Percentiles rank a stretch among this genome's conserved stretches.
Evolutionary conservation across 2,329 filamentous ascomycete species (phyloP).

Genomic region (Colletotrichum lentis): DNA sequence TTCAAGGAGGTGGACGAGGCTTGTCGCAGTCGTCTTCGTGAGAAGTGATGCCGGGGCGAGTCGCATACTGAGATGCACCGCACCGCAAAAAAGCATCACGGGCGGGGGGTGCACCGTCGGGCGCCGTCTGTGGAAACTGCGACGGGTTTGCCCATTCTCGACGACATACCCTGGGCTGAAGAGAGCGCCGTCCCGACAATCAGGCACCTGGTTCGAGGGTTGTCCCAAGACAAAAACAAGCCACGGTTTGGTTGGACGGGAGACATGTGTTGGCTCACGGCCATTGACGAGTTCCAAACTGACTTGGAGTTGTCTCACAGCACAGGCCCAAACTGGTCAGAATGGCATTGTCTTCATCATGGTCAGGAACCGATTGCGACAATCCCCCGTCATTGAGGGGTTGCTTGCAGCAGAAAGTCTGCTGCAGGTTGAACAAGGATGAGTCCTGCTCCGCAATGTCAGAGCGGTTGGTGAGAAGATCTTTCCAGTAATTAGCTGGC

Average conservation of each 20-base stretch:
- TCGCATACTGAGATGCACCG: slow-evolving; percentile 7
- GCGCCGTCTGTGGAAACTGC: slow-evolving; percentile 19
- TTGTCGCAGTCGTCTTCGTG: slow-evolving; percentile 11
- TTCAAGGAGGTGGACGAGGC: not conserved
- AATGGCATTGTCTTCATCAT: slow-evolving; percentile 24
- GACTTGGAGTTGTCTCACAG: slow-evolving; percentile 27
- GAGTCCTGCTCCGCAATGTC: slow-evolving; percentile 3
- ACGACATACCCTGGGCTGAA: slow-evolving; percentile 14
- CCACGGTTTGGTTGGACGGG: slow-evolving; percentile 19
- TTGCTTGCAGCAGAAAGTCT: slow-evolving; percentile 3
- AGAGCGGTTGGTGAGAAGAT: slow-evolving; percentile 14
- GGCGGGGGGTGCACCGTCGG: slow-evolving; percentile 4
- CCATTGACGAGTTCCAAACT: slow-evolving; percentile 21
- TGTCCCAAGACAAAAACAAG: slow-evolving; percentile 18
- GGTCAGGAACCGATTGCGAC: slow-evolving; percentile 6
- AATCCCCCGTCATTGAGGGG: slow-evolving; percentile 3
- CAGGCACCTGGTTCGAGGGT: slow-evolving; percentile 28
- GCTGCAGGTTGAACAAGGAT: slow-evolving; percentile 4
- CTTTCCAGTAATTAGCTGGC: not conserved
- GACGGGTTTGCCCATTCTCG: not conserved
- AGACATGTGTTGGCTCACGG: slow-evolving; percentile 30
- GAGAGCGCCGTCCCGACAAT: slow-evolving; percentile 32
- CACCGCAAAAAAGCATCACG: slow-evolving; percentile 8
- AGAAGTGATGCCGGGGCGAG: slow-evolving; percentile 1
- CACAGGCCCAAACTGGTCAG: slow-evolving; percentile 11